Base-by-base conservation (phyloP, 371 early-diverging fungal genomes). In the Mortierella polycephala region DNA sequence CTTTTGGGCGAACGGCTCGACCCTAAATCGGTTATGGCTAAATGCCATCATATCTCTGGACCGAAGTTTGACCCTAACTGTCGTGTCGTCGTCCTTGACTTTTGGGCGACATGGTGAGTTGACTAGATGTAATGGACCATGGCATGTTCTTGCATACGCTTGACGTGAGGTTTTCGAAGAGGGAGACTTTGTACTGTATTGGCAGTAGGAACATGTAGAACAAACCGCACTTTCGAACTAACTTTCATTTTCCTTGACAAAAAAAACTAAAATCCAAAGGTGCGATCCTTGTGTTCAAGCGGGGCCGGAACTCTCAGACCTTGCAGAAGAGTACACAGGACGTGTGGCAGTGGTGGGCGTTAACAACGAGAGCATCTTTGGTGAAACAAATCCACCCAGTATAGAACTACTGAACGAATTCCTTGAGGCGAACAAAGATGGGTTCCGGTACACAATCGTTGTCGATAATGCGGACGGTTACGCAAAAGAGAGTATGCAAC, bases 281-380 rank as follows among this genome's bases (percentile, higher is more conserved):
- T 79, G 80, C 41, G 73, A 62, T 18, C 80, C 80, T 16, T 79
- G 80, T 50, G 64, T 72, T 1, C 66, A 72, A 23, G 44, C 70
- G 23, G 80, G 80, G 42, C 80, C 80, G 13, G 80, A 66, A 7
- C 42, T 79, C 1, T 79, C 80, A 42, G 67, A 73, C 14, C 41
- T 79, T 8, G 69, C 73, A 6, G 80, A 79, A 13, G 66, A 79
- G 47, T 73, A 69, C 39, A 39, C 21, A 14, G 69, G 60, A 1
- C 67, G 74, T 8, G 20, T 79, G 12, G 60, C 74, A 21, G 56
- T 79, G 14, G 44, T 79, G 11, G 80, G 80, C 46, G 69, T 79
- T 57, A 72, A 79, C 44, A 79, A 79, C 53, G 80, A 79, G 53
- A 79, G 72, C 50, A 79, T 79, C 52, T 79, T 79, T 49, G 67